phyloP scores from a whole-genome alignment of 768 basidiomycete genomes.

The Myochromella boudieri region DNA sequence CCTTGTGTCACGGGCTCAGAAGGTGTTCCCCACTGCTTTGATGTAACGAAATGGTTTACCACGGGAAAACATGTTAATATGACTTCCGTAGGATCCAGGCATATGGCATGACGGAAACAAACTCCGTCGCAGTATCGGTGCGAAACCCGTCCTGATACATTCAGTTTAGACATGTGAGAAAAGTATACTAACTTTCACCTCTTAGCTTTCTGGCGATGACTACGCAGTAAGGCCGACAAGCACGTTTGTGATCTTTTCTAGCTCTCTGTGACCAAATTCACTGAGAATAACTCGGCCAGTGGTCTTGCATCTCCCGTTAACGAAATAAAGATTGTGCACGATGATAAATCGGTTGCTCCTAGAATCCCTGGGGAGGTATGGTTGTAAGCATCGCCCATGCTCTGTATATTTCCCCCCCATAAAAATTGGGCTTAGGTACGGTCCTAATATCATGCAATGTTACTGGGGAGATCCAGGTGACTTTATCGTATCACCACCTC shows the following conservation, averaged over 20 bases:
- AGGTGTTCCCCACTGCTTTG: slow-evolving; percentile 45
- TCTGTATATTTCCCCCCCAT: neutral
- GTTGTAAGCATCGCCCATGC: slow-evolving; percentile 35
- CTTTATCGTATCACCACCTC: neutral
- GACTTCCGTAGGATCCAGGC: slow-evolving; percentile 41
- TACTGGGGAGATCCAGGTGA: slow-evolving; percentile 60
- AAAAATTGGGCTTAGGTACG: slow-evolving; percentile 34
- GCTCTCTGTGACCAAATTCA: slow-evolving; percentile 4
- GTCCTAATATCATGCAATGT: slow-evolving; percentile 63
- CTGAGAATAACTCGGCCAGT: slow-evolving; percentile 25
- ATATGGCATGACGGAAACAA: slow-evolving; percentile 63
- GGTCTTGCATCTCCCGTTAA: slow-evolving; percentile 61
- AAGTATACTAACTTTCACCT: slow-evolving; percentile 5
- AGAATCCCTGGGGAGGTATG: slow-evolving; percentile 48
- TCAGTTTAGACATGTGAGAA: too few relatives aligned
- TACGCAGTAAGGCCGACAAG: slow-evolving; percentile 48
- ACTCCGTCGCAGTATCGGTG: slow-evolving; percentile 53
- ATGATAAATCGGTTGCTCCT: slow-evolving; percentile 33
- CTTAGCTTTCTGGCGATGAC: slow-evolving; percentile 55
- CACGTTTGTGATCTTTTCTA: slow-evolving; percentile 49
- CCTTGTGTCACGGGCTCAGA: slow-evolving; percentile 42
- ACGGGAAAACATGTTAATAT: too few relatives aligned
- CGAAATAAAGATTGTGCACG: slow-evolving; percentile 49
- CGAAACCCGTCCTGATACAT: neutral
- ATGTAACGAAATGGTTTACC: slow-evolving; percentile 32